Evolutionary conservation across 495 filamentous ascomycete genomes (phyloP).

Genomic region (Choiromyces venosus): DNA sequence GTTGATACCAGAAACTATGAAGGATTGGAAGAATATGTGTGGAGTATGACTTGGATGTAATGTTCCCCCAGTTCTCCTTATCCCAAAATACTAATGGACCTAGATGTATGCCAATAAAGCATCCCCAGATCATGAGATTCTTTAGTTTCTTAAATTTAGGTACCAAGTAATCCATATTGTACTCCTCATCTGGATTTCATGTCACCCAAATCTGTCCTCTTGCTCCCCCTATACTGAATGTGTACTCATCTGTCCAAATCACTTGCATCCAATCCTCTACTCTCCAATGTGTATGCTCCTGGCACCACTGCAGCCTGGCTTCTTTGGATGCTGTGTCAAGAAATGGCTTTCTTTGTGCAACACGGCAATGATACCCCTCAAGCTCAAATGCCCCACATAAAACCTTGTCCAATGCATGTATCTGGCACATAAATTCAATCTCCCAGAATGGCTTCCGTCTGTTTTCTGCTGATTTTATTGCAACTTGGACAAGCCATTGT

Average conservation of each 20-base stretch:
- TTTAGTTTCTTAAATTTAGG: slow-evolving; percentile 12
- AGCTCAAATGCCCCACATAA: neutral
- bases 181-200: slow-evolving; percentile 4
- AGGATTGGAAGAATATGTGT: slow-evolving; percentile 13
- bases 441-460: neutral
- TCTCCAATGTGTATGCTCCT: neutral
- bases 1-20: slow-evolving; percentile 17
- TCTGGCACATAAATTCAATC: neutral
- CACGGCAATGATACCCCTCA: neutral
- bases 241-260: slow-evolving; percentile 17
- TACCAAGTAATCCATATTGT: slow-evolving; percentile 7
- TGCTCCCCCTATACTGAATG: slow-evolving; percentile 1
- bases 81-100: slow-evolving; percentile 7
- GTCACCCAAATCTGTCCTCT: slow-evolving; percentile 1
- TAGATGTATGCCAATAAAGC: slow-evolving; percentile 10
- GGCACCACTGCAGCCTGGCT: neutral
- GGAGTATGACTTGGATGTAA: slow-evolving; percentile 9
- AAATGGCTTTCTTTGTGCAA: slow-evolving; percentile 1
- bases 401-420: neutral
- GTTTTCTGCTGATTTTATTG: no score
- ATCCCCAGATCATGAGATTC: no score
- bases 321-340: neutral
- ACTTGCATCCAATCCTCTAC: neutral
- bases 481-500: no score
- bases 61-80: slow-evolving; percentile 3